Conservation (phyloP, 345 rosid species). For the Excoecaria agallocha region DNA sequence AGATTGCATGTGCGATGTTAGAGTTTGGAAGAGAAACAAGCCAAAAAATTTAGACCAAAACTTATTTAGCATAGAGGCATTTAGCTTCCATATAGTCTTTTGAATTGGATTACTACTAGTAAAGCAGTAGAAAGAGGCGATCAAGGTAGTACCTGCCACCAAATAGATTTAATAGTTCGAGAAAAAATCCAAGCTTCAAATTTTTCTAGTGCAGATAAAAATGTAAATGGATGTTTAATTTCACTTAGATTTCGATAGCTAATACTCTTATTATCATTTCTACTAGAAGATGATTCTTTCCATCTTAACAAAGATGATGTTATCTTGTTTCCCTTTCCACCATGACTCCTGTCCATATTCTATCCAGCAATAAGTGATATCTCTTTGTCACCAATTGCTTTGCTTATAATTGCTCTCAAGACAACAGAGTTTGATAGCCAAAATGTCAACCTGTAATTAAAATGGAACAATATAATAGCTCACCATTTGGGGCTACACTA, state of each 20-base stretch:
- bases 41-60: constrained; percentile 19
- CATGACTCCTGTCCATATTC: constrained; percentile 31
- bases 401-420: constrained; percentile 66
- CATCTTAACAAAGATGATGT: constrained; percentile 51
- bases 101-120: background rate
- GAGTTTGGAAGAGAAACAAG: constrained; percentile 53
- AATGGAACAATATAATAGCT: constrained; percentile 5
- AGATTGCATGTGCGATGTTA: constrained; percentile 90
- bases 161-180: constrained; percentile 75
- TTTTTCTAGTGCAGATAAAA: constrained; percentile 66
- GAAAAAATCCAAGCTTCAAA: constrained; percentile 95
- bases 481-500: constrained; percentile 5
- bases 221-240: constrained; percentile 59
- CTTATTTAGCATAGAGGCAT: background rate
- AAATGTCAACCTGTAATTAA: constrained; percentile 68
- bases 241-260: constrained; percentile 32
- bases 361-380: constrained; percentile 34
- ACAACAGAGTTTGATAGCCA: constrained; percentile 88
- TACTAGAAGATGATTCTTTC: constrained; percentile 49
- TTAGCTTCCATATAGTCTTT: background rate
- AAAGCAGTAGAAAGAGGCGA: background rate
- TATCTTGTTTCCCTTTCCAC: constrained; percentile 36
- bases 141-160: constrained; percentile 82
- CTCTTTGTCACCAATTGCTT: constrained; percentile 37
- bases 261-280: constrained; percentile 38